Percentiles rank a stretch among this genome's conserved stretches.
Evolutionary conservation across 495 filamentous ascomycete genomes (phyloP).

Genomic region (Endocarpon pusillum): DNA sequence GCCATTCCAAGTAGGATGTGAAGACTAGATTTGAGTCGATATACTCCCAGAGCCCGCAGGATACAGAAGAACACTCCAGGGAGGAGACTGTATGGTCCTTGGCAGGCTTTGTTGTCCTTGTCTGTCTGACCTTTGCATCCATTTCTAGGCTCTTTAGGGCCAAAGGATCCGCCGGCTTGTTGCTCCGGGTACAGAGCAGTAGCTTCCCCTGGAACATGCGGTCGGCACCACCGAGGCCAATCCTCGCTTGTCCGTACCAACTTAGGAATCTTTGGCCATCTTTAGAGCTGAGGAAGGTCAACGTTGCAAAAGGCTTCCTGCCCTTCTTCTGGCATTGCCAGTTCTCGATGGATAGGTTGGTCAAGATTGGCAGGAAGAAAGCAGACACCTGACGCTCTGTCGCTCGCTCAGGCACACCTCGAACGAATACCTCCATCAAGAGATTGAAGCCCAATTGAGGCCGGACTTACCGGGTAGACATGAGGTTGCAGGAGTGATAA

Average conservation of each 20-base stretch:
- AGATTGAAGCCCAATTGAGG: too few species aligned
- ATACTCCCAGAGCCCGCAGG: conserved; percentile 36
- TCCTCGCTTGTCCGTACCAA: conserved; percentile 12
- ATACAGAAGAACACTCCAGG: conserved; percentile 5
- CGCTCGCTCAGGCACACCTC: conserved; percentile 18
- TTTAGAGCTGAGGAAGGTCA: conserved; percentile 18
- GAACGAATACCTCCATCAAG: conserved; percentile 28
- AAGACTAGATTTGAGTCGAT: conserved; percentile 22
- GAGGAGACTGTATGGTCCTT: conserved; percentile 3
- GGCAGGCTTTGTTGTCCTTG: not conserved
- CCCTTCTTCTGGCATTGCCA: conserved; percentile 21
- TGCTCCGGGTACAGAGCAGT: conserved; percentile 27
- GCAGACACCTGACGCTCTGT: conserved; percentile 18
- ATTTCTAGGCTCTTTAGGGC: conserved; percentile 23
- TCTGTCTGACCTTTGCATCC: conserved; percentile 13
- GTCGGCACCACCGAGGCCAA: not conserved
- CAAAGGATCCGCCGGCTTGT: conserved; percentile 17
- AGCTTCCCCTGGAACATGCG: conserved; percentile 19
- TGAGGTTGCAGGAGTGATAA: too few species aligned
- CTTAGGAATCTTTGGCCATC: conserved; percentile 20
- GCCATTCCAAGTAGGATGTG: conserved; percentile 24
- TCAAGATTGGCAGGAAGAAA: conserved; percentile 19
- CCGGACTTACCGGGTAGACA: too few species aligned
- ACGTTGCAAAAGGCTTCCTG: conserved; percentile 13
- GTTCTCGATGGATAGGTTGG: conserved; percentile 13